Evolutionary conservation across 202 grass and related monocot species (phyloP).

Genomic region (Sporobolus alterniflorus): DNA sequence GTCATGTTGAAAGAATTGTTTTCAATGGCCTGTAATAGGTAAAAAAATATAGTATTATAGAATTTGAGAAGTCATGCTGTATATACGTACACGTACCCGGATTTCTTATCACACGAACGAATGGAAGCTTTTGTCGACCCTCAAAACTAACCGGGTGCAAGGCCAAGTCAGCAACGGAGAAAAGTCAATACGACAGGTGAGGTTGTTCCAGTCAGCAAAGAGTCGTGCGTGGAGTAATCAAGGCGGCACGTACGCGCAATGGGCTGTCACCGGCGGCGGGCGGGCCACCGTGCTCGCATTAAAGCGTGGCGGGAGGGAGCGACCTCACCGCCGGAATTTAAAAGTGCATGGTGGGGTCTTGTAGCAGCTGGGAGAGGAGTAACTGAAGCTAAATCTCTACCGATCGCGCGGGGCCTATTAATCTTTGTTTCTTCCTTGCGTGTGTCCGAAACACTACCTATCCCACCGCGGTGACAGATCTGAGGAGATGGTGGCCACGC

Average conservation of each 20-base stretch:
- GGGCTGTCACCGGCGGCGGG: not conserved
- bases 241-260: not conserved
- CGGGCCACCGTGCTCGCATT: not conserved
- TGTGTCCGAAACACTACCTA: too few relatives aligned
- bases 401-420: too few relatives aligned
- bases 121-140: too few relatives aligned
- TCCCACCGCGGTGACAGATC: too few relatives aligned
- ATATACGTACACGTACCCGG: not conserved
- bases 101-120: not conserved
- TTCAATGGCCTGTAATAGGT: too few relatives aligned
- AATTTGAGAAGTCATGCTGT: too few relatives aligned
- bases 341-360: conserved; percentile 13
- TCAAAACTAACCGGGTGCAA: too few relatives aligned
- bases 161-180: not conserved
- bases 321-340: conserved; percentile 30
- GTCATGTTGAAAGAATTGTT: too few relatives aligned
- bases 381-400: too few relatives aligned
- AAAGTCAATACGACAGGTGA: not conserved
- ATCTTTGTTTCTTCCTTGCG: too few relatives aligned
- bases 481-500: too few relatives aligned
- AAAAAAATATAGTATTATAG: too few relatives aligned
- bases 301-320: not conserved
- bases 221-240: not conserved
- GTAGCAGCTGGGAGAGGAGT: not conserved
- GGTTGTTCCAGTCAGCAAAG: not conserved